Percentiles rank a stretch among this genome's conserved stretches.
Evolutionary conservation across 2,329 filamentous ascomycete genomes (phyloP).

Genomic region (Setomelanomma holmii): DNA sequence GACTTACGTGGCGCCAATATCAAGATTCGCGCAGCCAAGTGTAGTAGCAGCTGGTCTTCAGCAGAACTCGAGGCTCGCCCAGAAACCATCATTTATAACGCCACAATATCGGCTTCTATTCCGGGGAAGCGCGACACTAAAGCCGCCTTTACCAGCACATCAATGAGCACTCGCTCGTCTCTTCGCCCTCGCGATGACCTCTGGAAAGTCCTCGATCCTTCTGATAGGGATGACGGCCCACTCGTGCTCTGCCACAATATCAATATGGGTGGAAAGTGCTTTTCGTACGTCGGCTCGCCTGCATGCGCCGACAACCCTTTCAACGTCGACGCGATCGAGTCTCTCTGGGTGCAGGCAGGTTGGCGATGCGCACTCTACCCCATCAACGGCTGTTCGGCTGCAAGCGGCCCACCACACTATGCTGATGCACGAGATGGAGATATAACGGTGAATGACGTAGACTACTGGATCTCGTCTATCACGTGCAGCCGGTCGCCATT

Average conservation of each 20-base stretch:
- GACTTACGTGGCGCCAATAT: neutral
- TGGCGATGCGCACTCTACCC: neutral
- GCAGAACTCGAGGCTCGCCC: neutral
- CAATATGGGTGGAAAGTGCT: neutral
- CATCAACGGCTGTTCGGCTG: neutral
- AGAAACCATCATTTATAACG: neutral
- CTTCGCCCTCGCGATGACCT: neutral
- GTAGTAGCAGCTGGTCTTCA: neutral
- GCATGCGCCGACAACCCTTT: conserved; percentile 2
- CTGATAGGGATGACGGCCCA: neutral
- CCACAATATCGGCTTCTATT: too few species aligned
- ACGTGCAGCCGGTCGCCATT: neutral
- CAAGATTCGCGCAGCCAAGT: neutral
- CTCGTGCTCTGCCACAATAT: conserved; percentile 1
- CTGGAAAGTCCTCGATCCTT: neutral
- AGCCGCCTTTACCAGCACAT: too few species aligned
- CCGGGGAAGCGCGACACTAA: too few species aligned
- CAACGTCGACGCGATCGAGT: neutral
- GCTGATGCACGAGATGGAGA: neutral
- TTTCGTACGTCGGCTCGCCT: neutral
- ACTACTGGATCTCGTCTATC: neutral
- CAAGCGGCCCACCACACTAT: neutral
- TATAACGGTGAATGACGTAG: neutral
- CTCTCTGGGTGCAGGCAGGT: neutral
- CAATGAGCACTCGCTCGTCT: neutral